Evolutionary conservation across 768 basidiomycete species (phyloP), one percentile per base, ranked within the genome.

Genomic region (Panus rudis): DNA sequence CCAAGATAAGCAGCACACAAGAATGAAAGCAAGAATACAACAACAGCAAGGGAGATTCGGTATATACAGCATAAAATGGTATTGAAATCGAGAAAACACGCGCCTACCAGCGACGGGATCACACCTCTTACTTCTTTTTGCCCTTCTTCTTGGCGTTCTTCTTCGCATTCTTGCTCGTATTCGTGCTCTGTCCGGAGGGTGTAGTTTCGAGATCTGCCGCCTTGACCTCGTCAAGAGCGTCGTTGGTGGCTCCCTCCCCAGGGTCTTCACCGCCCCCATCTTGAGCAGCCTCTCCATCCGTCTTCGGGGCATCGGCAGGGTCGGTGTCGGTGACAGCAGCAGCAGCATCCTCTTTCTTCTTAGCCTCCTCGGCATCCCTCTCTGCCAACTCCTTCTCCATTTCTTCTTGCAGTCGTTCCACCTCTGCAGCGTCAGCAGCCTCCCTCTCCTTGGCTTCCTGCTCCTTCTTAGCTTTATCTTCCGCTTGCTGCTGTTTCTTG

Each of bases 381-480:
- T 30, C 42, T 41, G 41, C 42, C 28, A 41, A 17, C 33, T 35
- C 33, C 16, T 17, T 7, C 27, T 3, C 19, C 42, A 19, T 32
- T 24, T 35, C 26, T 24, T 43, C 33, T 5, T 35, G 11, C 14
- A 12, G n/a, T 5, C 35, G 31, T 20, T 33, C 26, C 35, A n/a
- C n/a, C n/a, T n/a, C n/a, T n/a, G n/a, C n/a, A n/a, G n/a, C n/a
- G n/a, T n/a, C n/a, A n/a, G n/a, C n/a, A n/a, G n/a, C 46, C 42
- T 47, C 46, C 8, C n/a, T 40, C 39, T 51, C 50, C 4, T 38
- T 38, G 31, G 37, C 42, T 41, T 45, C 42, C 28, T 43, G 16
- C 33, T 35, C 33, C 16, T 17, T 7, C 27, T 3, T 24, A 28
- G 17, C 42, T 24, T 35, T 35, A 17, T 43, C 33, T 5, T 35